A percentile compares a stretch with the other conserved stretches of the same genome.
Evolutionary conservation across 177 flowering plant genomes (phyloP).

Genomic region (Vitis hybrid): DNA sequence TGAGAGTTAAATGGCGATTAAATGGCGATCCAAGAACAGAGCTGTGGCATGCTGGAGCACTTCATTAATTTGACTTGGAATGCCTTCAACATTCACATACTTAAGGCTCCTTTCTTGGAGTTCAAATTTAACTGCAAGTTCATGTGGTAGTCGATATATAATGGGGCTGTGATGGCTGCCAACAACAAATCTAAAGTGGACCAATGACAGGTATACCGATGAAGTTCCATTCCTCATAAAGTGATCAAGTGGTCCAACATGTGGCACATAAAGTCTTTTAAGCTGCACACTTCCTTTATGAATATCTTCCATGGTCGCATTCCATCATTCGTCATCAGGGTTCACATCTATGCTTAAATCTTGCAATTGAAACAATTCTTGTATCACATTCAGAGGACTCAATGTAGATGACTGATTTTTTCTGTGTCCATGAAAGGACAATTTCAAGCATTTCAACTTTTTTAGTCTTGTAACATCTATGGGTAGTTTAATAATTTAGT

Average conservation of each 20-base stretch:
- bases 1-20: constrained; percentile 4
- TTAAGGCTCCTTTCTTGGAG: not conserved
- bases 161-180: not conserved
- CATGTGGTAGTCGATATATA: not conserved
- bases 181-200: not conserved
- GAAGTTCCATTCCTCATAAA: not conserved
- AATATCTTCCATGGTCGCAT: not conserved
- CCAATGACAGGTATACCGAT: not conserved
- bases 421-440: not conserved
- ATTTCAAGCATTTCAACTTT: constrained; percentile 2
- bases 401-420: not conserved
- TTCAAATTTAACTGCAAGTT: not conserved
- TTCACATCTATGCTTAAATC: constrained; percentile 6
- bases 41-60: not conserved
- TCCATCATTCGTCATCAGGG: constrained; percentile 5
- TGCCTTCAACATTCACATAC: constrained; percentile 5
- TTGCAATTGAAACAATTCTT: not conserved
- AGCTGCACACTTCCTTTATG: too few species aligned
- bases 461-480: not conserved
- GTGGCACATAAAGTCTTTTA: too few species aligned
- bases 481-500: constrained; percentile 2
- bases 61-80: not conserved
- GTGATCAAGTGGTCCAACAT: too few species aligned
- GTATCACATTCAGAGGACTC: not conserved
- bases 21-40: constrained; percentile 6